Conservation (phyloP, 2,329 filamentous ascomycete species). For the Xylaria sp. region DNA sequence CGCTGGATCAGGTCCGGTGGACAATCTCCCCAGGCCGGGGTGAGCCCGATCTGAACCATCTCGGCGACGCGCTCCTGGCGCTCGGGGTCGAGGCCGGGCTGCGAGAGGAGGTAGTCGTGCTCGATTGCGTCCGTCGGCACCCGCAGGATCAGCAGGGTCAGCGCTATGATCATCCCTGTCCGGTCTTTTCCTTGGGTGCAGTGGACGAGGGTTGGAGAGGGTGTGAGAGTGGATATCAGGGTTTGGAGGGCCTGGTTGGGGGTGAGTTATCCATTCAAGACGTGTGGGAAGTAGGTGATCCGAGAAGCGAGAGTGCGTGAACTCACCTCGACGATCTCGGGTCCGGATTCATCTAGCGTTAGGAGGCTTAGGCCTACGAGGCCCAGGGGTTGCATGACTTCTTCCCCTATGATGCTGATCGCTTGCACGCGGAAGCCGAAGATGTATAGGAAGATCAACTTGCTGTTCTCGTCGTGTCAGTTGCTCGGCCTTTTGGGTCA, state of each 20-base stretch:
- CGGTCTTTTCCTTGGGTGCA: constrained; percentile 93
- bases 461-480: constrained; percentile 51
- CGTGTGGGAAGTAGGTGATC: too few relatives aligned
- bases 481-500: too few relatives aligned
- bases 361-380: constrained; percentile 75
- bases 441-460: constrained; percentile 66
- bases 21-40: constrained; percentile 77
- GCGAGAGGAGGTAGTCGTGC: constrained; percentile 77
- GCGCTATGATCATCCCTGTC: constrained; percentile 75
- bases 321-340: constrained; percentile 64
- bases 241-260: constrained; percentile 57
- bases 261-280: constrained; percentile 1
- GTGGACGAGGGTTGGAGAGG: constrained; percentile 76
- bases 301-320: too few relatives aligned
- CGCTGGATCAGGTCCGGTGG: constrained; percentile 70
- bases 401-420: constrained; percentile 72
- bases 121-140: constrained; percentile 69
- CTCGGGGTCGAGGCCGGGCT: constrained; percentile 67
- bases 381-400: constrained; percentile 78
- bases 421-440: constrained; percentile 75
- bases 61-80: constrained; percentile 72
- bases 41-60: constrained; percentile 75
- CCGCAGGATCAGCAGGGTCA: constrained; percentile 72
- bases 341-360: constrained; percentile 73
- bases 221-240: constrained; percentile 55